Base-by-base conservation (phyloP, 73 alveolate genomes). In the Effrenium voratum region DNA sequence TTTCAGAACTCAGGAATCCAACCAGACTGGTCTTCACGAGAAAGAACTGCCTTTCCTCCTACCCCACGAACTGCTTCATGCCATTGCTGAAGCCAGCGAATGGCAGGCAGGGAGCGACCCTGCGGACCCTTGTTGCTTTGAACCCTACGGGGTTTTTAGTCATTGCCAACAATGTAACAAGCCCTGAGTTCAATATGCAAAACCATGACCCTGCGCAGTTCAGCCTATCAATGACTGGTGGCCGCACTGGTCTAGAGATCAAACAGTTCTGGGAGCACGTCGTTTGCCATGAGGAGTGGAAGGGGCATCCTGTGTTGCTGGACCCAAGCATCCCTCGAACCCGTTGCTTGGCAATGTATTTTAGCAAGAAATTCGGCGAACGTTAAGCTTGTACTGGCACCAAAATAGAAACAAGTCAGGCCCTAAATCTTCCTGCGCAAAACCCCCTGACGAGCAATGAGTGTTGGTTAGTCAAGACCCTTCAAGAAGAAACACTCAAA, bases 191-290 rank as follows among this genome's bases (percentile, higher is more conserved):
- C n/a, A n/a, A n/a, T n/a, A n/a, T n/a, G n/a, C n/a, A n/a, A n/a
- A 41, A 8, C 49, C 13, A 52, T 36, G 2, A n/a, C 13, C 90
- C 41, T 22, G 24, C 19, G 91, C 91, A 81, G 91, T 45, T 81
- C 72, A n/a, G 50, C 73, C 91, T 45, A 30, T 81, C 91, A 36
- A 45, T 81, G 70, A 81, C 91, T 8, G 91, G 91, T 32, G 91
- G 91, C 47, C 46, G 46, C 66, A 10, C 91, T 81, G 91, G 73
- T 24, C 73, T 47, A 46, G 91, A 81, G 32, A 81, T 81, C 36
- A 40, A 28, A 28, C 41, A 32, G 13, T 81, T 81, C 50, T 81
- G 91, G 91, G 22, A 47, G 45, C 91, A 81, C 46, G 30, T 30
- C 45, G 30, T 81, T 16, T 6, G 28, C 13, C 91, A 81, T 5